Conservation (phyloP, 768 basidiomycete species). For the Mrakia frigida region DNA sequence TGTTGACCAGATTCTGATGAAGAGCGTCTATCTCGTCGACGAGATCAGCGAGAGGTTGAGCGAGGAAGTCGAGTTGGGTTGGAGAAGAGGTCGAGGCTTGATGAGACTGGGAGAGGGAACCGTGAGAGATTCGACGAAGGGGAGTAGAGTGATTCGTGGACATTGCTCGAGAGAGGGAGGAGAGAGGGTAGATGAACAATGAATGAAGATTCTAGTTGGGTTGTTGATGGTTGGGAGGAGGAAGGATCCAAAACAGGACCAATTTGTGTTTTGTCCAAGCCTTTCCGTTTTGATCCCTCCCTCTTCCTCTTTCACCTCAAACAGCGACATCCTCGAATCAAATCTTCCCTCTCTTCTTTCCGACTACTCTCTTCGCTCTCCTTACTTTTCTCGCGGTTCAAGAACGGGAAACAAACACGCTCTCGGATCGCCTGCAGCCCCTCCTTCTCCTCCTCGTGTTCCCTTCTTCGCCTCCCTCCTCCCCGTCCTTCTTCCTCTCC, state of each 20-base stretch:
- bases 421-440: neutral
- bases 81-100: slow-evolving; percentile 61
- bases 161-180: slow-evolving; percentile 5
- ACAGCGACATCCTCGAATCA: too few species aligned
- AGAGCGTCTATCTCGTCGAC: slow-evolving; percentile 80
- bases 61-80: slow-evolving; percentile 76
- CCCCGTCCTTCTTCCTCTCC: neutral
- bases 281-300: too few species aligned
- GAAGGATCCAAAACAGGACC: too few species aligned
- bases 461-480: neutral
- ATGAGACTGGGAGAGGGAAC: slow-evolving; percentile 72
- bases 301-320: too few species aligned
- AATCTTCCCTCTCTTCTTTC: neutral
- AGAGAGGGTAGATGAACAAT: neutral
- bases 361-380: neutral
- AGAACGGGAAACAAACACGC: too few species aligned
- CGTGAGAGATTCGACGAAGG: slow-evolving; percentile 81
- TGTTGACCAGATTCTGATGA: slow-evolving; percentile 65
- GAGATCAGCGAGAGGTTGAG: slow-evolving; percentile 76
- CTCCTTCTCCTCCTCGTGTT: neutral
- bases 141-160: slow-evolving; percentile 61
- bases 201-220: neutral
- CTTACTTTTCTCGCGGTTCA: neutral
- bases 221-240: neutral
- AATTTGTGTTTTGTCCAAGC: too few species aligned